Evolutionary conservation across 73 alveolate genomes (phyloP).

Genomic region (Uronychia binucleata): DNA sequence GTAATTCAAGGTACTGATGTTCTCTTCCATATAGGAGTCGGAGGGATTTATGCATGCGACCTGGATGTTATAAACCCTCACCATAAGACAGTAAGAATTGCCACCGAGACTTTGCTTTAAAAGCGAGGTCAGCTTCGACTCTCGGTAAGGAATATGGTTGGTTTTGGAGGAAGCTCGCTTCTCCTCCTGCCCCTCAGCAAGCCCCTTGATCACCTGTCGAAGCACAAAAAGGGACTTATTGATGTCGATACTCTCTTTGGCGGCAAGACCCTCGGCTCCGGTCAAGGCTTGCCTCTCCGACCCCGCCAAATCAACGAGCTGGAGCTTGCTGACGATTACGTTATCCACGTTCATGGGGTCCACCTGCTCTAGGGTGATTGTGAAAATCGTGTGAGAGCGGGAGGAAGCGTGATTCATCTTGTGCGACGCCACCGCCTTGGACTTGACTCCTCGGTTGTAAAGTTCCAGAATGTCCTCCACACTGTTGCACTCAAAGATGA

Average conservation of each 20-base stretch:
- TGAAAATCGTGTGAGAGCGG: slow-evolving; percentile 79
- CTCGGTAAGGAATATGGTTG: slow-evolving; percentile 84
- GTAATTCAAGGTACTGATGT: slow-evolving; percentile 80
- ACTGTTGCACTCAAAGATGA: slow-evolving; percentile 61
- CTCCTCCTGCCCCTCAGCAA: slow-evolving; percentile 59
- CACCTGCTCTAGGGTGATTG: slow-evolving; percentile 84
- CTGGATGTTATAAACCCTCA: background rate
- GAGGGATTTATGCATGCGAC: slow-evolving; percentile 88
- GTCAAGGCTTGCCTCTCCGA: slow-evolving; percentile 84
- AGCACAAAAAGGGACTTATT: slow-evolving; percentile 87
- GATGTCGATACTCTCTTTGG: slow-evolving; percentile 88
- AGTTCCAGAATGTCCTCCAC: slow-evolving; percentile 67
- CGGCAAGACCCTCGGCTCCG: slow-evolving; percentile 82
- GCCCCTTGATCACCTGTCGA: slow-evolving; percentile 82
- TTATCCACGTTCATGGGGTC: slow-evolving; percentile 64
- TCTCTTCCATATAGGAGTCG: slow-evolving; percentile 76
- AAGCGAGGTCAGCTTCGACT: slow-evolving; percentile 84
- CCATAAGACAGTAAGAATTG: slow-evolving; percentile 81
- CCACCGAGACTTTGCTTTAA: slow-evolving; percentile 90
- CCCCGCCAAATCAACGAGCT: slow-evolving; percentile 94
- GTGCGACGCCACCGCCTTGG: slow-evolving; percentile 76
- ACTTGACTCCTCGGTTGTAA: slow-evolving; percentile 65
- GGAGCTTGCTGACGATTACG: slow-evolving; percentile 68
- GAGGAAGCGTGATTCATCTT: slow-evolving; percentile 66
- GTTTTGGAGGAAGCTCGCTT: slow-evolving; percentile 18